Base-by-base conservation (phyloP, 495 filamentous ascomycete genomes). In the Hypoxylon lienhwacheense region DNA sequence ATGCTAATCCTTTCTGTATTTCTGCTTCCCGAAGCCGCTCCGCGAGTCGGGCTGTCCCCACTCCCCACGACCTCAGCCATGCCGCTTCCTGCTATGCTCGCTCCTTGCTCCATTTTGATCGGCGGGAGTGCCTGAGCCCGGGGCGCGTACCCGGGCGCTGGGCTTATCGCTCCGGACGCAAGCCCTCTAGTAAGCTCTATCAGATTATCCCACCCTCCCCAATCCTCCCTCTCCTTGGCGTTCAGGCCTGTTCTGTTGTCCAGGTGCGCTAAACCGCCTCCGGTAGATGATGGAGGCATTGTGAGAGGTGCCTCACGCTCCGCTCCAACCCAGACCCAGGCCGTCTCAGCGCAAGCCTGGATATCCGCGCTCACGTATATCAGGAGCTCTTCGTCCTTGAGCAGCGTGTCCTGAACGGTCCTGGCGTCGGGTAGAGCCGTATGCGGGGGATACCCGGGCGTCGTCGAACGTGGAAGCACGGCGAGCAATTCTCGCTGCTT, bases 361-460 rank as follows among this genome's bases (percentile, higher is more conserved):
- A 96, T 80, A 68, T 98, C 93, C 0, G 86, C 90, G 16, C 88
- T 92, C 1, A 88, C 85, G 65, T 96, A 95, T 1, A 85, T 88
- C 25, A 97, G 73, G 66, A 98, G 83, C 67, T 96, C 93, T 57
- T 97, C 93, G 66, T 98, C 93, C 14, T 78, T 71, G n/a, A 89
- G 76, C 2, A 90, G 65, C 11, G 79, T 68, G 2, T 77, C 68
- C 36, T 74, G 70, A 6, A 77, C 40, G 2, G 60, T 58, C 5
- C 61, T 58, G 31, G 44, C 52, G 48, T 65, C 25, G 33, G 54
- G 19, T 34, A 64, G 21, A 51, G 64, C 32, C 16, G 55, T 14
- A 28, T 64, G 66, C 5, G 55, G 53, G 24, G 59, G 42, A 41
- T 56, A 67, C 7, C 56, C 54, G 5, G 63, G 54, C 25, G 55